A percentile compares a stretch with the other conserved stretches of the same genome.
These are phyloP conservation scores for Trametes cubensis DNA, from an alignment of 768 basidiomycete genomes.

Conservation along the genomic window DNA sequence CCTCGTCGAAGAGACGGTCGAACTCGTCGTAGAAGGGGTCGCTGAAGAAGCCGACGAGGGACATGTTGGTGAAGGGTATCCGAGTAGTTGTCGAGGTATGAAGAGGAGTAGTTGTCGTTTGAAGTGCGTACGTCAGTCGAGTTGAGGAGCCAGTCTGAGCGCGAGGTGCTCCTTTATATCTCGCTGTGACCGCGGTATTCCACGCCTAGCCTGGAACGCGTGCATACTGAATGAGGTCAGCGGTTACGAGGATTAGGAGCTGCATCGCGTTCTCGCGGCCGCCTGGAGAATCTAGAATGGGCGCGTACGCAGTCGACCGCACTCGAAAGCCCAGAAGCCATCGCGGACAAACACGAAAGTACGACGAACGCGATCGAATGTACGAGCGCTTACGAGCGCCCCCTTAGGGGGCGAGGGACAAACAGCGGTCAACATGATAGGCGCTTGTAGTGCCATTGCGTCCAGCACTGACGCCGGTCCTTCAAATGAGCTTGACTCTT, in stretches of 20 bases:
- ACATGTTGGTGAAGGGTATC: conserved; percentile 26
- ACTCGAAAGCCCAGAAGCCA: not conserved
- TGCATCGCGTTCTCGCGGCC: not conserved
- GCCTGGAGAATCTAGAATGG: not conserved
- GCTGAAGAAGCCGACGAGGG: conserved; percentile 41
- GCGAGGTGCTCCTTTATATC: conserved; percentile 1
- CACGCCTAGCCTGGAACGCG: not conserved
- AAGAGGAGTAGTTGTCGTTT: not conserved
- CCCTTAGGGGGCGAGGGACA: not conserved
- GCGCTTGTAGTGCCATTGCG: too few relatives aligned
- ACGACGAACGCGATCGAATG: not conserved
- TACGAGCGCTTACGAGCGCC: not conserved
- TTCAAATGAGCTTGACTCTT: too few relatives aligned
- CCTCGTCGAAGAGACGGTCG: conserved; percentile 48
- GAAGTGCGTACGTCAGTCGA: not conserved
- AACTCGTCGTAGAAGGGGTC: conserved; percentile 47
- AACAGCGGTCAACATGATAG: not conserved
- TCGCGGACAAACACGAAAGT: not conserved
- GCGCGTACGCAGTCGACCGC: not conserved
- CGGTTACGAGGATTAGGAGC: conserved; percentile 11
- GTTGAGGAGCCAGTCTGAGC: not conserved
- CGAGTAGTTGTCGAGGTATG: not conserved
- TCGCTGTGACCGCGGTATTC: not conserved
- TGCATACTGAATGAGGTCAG: conserved; percentile 7
- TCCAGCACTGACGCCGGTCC: too few relatives aligned